Evolutionary conservation across 2,329 filamentous ascomycete species (phyloP).

Genomic region (Byssochlamys sp.): DNA sequence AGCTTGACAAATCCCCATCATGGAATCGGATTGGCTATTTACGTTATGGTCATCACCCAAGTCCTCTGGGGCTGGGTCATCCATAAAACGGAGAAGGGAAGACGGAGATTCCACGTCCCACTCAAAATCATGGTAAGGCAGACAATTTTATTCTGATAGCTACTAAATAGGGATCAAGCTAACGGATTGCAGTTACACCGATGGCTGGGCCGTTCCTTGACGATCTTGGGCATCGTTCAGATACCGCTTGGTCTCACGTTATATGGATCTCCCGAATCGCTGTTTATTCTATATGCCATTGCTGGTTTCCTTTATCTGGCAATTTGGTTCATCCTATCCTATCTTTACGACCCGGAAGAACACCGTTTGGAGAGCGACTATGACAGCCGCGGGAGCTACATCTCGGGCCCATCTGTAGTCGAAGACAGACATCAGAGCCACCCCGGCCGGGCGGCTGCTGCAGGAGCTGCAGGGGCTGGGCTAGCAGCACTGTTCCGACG

Average conservation of each 20-base stretch:
- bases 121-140: slow-evolving; percentile 46
- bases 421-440: slow-evolving; percentile 36
- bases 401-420: slow-evolving; percentile 42
- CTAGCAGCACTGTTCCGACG: slow-evolving; percentile 43
- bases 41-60: slow-evolving; percentile 51
- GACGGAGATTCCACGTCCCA: slow-evolving; percentile 45
- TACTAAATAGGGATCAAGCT: slow-evolving; percentile 4
- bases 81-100: slow-evolving; percentile 45
- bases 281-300: slow-evolving; percentile 78
- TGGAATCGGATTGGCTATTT: slow-evolving; percentile 56
- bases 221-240: slow-evolving; percentile 74
- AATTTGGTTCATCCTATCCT: slow-evolving; percentile 71
- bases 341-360: slow-evolving; percentile 47
- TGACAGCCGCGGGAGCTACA: slow-evolving; percentile 50
- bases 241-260: slow-evolving; percentile 80
- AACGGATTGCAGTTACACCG: slow-evolving; percentile 63
- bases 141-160: not conserved
- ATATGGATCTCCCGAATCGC: slow-evolving; percentile 75
- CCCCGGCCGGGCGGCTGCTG: slow-evolving; percentile 43
- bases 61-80: slow-evolving; percentile 50
- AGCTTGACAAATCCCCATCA: slow-evolving; percentile 58
- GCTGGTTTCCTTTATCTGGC: slow-evolving; percentile 65
- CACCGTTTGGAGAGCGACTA: slow-evolving; percentile 46
- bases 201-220: slow-evolving; percentile 71
- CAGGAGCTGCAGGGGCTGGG: slow-evolving; percentile 49